Evolutionary conservation across 345 rosid genomes (phyloP).

Genomic region (Dovyalis caffra): DNA sequence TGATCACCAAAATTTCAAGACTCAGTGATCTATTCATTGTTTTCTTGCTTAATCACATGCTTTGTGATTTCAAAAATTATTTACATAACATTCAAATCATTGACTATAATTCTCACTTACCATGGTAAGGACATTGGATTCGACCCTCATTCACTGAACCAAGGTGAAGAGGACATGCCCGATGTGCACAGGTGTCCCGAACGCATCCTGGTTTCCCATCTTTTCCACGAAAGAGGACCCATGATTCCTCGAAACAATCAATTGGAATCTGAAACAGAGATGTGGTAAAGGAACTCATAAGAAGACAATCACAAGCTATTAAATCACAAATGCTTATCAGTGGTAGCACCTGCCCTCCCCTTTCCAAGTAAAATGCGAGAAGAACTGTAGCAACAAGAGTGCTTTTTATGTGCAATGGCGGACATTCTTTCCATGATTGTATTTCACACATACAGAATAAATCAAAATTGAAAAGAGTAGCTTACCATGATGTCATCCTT

Average conservation of each 20-base stretch:
- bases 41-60: neutral
- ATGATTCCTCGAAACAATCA: constrained; percentile 92
- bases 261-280: constrained; percentile 66
- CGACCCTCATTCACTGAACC: constrained; percentile 93
- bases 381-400: neutral
- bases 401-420: neutral
- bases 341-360: neutral
- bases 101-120: constrained; percentile 47
- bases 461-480: constrained; percentile 1
- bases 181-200: constrained; percentile 90
- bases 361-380: neutral
- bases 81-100: neutral
- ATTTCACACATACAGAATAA: neutral
- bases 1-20: constrained; percentile 5
- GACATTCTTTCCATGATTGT: neutral
- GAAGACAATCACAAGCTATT: neutral
- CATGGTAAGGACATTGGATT: constrained; percentile 94
- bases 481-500: constrained; percentile 90
- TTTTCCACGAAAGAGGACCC: constrained; percentile 94
- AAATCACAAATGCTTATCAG: neutral
- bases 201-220: constrained; percentile 95
- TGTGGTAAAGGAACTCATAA: neutral
- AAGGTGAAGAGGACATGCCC: constrained; percentile 98
- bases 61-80: neutral
- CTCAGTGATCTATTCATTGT: constrained; percentile 11